Evolutionary conservation across 2,329 filamentous ascomycete species (phyloP), one percentile per base, ranked within the genome.

Genomic region (Spiromastix sp.): DNA sequence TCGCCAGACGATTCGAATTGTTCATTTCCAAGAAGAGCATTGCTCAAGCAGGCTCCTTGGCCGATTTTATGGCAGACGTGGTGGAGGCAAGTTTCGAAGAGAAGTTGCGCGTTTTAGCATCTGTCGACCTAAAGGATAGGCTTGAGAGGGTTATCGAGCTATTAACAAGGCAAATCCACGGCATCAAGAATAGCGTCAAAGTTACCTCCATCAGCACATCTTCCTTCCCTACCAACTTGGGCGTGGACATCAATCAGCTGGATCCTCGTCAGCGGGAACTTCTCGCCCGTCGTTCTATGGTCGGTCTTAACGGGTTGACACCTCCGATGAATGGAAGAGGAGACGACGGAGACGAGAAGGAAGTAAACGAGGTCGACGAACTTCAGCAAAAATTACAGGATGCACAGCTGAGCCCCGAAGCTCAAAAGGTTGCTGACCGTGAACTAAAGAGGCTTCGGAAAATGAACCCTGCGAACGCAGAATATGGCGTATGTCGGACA

Each of bases 21-120:
- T 91, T 85, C 58, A 94, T 98, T 44, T 72, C 78, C 20, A 78
- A 81, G 56, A 93, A 91, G 54, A 79, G 85, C 40, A 57, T 91
- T 33, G 69, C 75, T 27, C 86, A 96, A 47, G 87, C 87, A 1
- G 89, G 89, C 2, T 66, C 77, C 6, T 70, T 98, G 7, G 89
- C 91, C 5, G 91, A 98, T 56, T 96, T 96, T 56, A 95, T 98
- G 85, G 81, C 85, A 25, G 93, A 94, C 54, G 74, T 96, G 16
- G 75, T 93, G 2, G 85, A 94, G 43, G 79, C 82, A 33, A 81
- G 77, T 7, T 82, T 93, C 44, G 85, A 94, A 56, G 91, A 98
- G 54, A 95, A 93, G 59, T 70, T 98, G 36, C 77, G 83, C 37
- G 75, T 98, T 11, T 67, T 98, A 22, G 76, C 85, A n/a, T 78